Conservation (phyloP, 768 basidiomycete species). For the Collybia mongolica region DNA sequence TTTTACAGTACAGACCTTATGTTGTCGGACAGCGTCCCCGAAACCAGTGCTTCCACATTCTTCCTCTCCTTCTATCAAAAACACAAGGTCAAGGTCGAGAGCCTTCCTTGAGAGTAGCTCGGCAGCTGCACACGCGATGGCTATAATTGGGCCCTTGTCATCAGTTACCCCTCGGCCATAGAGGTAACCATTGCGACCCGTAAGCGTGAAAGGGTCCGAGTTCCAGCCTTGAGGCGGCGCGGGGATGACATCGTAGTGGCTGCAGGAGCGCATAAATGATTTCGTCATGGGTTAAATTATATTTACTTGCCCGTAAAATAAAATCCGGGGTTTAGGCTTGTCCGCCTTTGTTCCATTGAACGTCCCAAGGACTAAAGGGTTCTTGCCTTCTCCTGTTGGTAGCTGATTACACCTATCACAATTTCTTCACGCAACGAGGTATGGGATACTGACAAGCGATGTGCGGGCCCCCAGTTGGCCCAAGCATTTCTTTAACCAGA, state of each 20-base stretch:
- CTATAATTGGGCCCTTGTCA: conserved; percentile 94
- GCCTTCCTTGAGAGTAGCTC: conserved; percentile 69
- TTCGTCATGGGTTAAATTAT: too few relatives aligned
- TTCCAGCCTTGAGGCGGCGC: conserved; percentile 76
- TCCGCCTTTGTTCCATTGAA: conserved; percentile 72
- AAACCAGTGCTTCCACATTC: conserved; percentile 93
- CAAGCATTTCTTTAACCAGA: conserved; percentile 89
- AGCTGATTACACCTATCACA: conserved; percentile 44
- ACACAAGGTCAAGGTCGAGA: conserved; percentile 83
- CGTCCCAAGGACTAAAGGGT: conserved; percentile 87
- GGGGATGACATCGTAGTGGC: conserved; percentile 96
- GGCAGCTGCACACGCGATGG: conserved; percentile 87
- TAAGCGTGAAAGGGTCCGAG: conserved; percentile 80
- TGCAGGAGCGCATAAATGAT: conserved; percentile 19
- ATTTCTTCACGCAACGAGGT: not conserved
- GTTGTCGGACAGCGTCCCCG: conserved; percentile 63
- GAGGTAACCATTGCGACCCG: conserved; percentile 83
- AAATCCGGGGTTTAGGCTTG: conserved; percentile 63
- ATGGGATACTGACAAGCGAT: conserved; percentile 50
- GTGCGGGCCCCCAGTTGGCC: conserved; percentile 86
- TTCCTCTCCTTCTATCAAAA: conserved; percentile 95
- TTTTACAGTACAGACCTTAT: conserved; percentile 54
- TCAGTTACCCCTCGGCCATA: conserved; percentile 93
- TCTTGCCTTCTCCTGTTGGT: conserved; percentile 71
- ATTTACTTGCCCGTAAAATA: conserved; percentile 81